Evolutionary conservation across 2,329 filamentous ascomycete genomes (phyloP).

Genomic region (Calonectria pauciramosa): DNA sequence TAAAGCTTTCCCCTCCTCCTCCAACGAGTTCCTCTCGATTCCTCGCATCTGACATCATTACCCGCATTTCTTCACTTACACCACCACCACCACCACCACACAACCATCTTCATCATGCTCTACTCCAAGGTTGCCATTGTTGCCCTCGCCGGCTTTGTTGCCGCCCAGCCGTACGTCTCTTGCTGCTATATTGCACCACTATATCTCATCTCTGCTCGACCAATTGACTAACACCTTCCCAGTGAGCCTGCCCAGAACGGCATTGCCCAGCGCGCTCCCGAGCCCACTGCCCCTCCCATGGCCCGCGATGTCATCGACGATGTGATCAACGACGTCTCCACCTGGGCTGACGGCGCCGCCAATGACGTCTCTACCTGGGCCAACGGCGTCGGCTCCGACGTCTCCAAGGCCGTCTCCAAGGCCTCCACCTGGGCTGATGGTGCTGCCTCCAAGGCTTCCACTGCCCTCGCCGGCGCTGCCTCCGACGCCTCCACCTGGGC

Average conservation of each 20-base stretch:
- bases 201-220: too few species aligned
- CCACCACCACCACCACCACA: not conserved
- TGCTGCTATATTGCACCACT: too few species aligned
- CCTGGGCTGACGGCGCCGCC: constrained; percentile 9
- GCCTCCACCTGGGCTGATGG: constrained; percentile 18
- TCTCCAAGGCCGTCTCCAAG: constrained; percentile 15
- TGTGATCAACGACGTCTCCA: constrained; percentile 28
- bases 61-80: not conserved
- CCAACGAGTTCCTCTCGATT: not conserved
- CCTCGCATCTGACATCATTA: not conserved
- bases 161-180: constrained; percentile 19
- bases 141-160: constrained; percentile 32
- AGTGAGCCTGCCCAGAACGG: constrained; percentile 5
- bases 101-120: constrained; percentile 40
- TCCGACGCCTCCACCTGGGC: constrained; percentile 16
- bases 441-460: not conserved
- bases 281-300: constrained; percentile 30
- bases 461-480: not conserved
- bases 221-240: constrained; percentile 16
- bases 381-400: not conserved
- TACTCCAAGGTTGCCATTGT: constrained; percentile 42
- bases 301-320: constrained; percentile 33
- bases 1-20: not conserved
- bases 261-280: constrained; percentile 8
- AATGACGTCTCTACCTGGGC: constrained; percentile 20